phyloP scores from a whole-genome alignment of 352 stramenopile species.

The Pythium plurisporium region DNA sequence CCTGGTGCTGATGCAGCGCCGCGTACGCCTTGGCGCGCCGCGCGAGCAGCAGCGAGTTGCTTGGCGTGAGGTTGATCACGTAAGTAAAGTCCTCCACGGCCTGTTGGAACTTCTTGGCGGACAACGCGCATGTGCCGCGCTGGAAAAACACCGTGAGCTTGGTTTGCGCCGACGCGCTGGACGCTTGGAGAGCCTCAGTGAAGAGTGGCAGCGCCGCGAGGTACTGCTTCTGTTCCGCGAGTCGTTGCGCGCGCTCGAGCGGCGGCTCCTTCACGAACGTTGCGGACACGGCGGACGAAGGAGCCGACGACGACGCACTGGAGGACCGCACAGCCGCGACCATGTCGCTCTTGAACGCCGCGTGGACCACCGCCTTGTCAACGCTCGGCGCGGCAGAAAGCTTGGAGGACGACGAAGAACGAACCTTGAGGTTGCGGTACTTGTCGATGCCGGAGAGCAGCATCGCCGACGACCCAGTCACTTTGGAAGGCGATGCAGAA shows the following conservation, averaged over 20 bases:
- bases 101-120: conserved; percentile 45
- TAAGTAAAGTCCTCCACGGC: conserved; percentile 70
- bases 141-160: conserved; percentile 61
- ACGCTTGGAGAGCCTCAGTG: conserved; percentile 40
- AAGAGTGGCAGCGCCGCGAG: conserved; percentile 51
- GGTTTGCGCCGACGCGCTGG: conserved; percentile 24
- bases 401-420: neutral
- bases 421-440: conserved; percentile 48
- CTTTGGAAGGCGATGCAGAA: conserved; percentile 18
- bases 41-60: conserved; percentile 59
- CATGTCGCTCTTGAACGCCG: conserved; percentile 24
- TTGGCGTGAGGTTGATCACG: conserved; percentile 65
- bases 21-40: conserved; percentile 63
- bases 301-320: neutral
- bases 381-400: neutral
- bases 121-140: conserved; percentile 53
- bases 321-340: conserved; percentile 19
- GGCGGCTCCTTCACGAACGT: conserved; percentile 15
- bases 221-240: conserved; percentile 58
- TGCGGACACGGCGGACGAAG: neutral
- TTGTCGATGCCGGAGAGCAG: conserved; percentile 61
- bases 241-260: conserved; percentile 32
- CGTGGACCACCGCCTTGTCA: conserved; percentile 14
- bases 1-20: conserved; percentile 41
- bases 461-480: conserved; percentile 16